phyloP scores from a whole-genome alignment of 2,329 filamentous ascomycete species.

The Fusarium sp. region DNA sequence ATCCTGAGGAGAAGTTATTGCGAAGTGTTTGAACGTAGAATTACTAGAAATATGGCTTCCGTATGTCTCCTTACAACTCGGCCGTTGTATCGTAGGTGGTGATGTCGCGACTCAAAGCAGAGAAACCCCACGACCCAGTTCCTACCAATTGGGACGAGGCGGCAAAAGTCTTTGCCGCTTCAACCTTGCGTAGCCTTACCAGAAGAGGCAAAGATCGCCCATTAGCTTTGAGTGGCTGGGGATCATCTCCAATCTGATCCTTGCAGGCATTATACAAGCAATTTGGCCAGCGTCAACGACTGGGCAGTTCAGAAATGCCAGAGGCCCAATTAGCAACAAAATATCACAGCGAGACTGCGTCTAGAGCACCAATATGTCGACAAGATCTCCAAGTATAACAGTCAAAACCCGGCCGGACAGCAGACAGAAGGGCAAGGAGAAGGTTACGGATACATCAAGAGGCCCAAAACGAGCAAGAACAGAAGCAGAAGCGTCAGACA shows the following conservation, averaged over 20 bases:
- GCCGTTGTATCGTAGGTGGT: no score
- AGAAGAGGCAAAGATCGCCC: not conserved
- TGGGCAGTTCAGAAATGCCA: not conserved
- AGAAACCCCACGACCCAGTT: no score
- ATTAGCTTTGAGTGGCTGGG: not conserved
- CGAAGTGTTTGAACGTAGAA: no score
- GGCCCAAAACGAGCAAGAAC: slow-evolving; percentile 4
- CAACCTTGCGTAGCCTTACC: not conserved
- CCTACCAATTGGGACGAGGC: not conserved
- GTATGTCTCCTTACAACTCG: no score
- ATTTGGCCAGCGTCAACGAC: not conserved
- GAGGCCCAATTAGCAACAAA: not conserved
- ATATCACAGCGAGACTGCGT: no score
- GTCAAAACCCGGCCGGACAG: no score
- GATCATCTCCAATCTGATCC: no score
- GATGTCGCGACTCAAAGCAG: no score
- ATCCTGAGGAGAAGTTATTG: no score
- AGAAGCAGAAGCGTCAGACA: not conserved
- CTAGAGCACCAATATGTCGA: not conserved
- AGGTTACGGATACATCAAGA: not conserved
- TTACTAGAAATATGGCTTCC: no score
- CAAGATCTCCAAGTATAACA: not conserved
- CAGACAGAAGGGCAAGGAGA: no score
- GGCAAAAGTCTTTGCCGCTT: slow-evolving; percentile 7
- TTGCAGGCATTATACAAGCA: no score